Evolutionary conservation across 2,329 filamentous ascomycete genomes (phyloP).

Genomic region (Exophiala alcalophila): DNA sequence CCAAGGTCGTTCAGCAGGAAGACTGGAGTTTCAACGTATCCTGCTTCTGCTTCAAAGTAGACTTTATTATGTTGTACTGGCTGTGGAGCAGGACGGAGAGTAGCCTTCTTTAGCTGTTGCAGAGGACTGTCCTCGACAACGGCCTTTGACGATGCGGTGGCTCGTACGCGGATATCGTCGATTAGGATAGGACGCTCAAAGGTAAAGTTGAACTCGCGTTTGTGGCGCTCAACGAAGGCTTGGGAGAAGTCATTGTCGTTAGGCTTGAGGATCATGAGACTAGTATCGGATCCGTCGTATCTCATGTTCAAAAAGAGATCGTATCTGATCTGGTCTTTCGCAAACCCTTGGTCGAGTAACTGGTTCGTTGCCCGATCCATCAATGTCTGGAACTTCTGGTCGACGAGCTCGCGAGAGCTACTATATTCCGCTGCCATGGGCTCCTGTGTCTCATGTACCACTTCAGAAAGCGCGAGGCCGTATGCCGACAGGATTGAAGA

Average conservation of each 20-base stretch:
- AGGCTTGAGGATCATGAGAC: constrained; percentile 50
- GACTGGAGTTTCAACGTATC: constrained; percentile 37
- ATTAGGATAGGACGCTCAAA: constrained; percentile 81
- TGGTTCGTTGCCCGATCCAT: constrained; percentile 57
- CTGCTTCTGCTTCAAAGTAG: constrained; percentile 38
- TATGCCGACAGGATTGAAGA: constrained; percentile 46
- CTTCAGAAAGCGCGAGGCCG: constrained; percentile 44
- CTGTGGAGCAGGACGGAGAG: background rate
- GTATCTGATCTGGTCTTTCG: constrained; percentile 39
- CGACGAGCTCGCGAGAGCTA: constrained; percentile 45
- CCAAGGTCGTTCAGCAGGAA: constrained; percentile 38
- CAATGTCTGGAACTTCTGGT: constrained; percentile 71
- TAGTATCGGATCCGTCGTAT: constrained; percentile 52
- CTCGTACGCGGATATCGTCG: constrained; percentile 85
- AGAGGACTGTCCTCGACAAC: constrained; percentile 67
- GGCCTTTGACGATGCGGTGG: constrained; percentile 58
- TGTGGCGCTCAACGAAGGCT: constrained; percentile 80
- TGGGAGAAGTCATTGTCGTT: constrained; percentile 77
- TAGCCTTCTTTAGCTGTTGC: constrained; percentile 8
- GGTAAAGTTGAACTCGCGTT: constrained; percentile 89
- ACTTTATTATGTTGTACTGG: constrained; percentile 25
- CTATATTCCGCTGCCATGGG: constrained; percentile 20
- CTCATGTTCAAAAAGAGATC: constrained; percentile 49
- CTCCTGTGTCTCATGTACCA: constrained; percentile 37
- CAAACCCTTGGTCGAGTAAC: constrained; percentile 46